Evolutionary conservation across 495 filamentous ascomycete genomes (phyloP).

Genomic region (Evansstolkia leycettana): DNA sequence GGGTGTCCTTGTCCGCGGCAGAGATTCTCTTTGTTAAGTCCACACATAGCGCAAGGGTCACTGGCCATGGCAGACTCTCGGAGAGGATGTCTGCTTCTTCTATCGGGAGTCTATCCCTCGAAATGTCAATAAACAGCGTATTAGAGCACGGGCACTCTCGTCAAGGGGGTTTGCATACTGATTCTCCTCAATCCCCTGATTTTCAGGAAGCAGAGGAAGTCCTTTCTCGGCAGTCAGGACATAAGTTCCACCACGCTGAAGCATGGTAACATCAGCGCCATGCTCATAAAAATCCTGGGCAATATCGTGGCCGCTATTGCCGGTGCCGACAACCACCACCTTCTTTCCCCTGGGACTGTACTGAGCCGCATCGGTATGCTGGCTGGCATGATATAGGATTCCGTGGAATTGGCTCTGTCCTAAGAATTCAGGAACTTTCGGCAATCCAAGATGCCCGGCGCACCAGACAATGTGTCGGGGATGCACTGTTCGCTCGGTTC

Average conservation of each 20-base stretch:
- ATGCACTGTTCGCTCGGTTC: slow-evolving; percentile 42
- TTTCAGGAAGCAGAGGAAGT: slow-evolving; percentile 37
- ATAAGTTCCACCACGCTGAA: slow-evolving; percentile 66
- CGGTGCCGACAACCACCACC: slow-evolving; percentile 64
- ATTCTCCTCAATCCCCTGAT: too few relatives aligned
- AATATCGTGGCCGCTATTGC: slow-evolving; percentile 76
- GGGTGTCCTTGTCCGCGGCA: too few relatives aligned
- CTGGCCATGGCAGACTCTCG: too few relatives aligned
- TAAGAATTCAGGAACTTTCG: slow-evolving; percentile 47
- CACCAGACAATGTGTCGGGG: slow-evolving; percentile 59
- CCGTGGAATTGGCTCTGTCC: slow-evolving; percentile 48
- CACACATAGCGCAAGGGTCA: too few relatives aligned
- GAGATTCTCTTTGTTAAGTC: too few relatives aligned
- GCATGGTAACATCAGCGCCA: slow-evolving; percentile 72
- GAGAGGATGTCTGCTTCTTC: slow-evolving; percentile 63
- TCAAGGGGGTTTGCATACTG: slow-evolving; percentile 46
- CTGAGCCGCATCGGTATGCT: slow-evolving; percentile 48
- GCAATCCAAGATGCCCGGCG: slow-evolving; percentile 64
- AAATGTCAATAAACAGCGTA: too few relatives aligned
- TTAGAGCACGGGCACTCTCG: too few relatives aligned
- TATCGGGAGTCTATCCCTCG: slow-evolving; percentile 22
- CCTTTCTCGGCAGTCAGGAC: slow-evolving; percentile 49
- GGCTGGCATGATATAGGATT: slow-evolving; percentile 50
- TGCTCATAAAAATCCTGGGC: slow-evolving; percentile 72
- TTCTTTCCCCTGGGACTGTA: slow-evolving; percentile 36